Percentiles rank a stretch among this genome's conserved stretches.
phyloP scores from a whole-genome alignment of 176 grass and related monocot genomes.

The Calamus simplicifolius region DNA sequence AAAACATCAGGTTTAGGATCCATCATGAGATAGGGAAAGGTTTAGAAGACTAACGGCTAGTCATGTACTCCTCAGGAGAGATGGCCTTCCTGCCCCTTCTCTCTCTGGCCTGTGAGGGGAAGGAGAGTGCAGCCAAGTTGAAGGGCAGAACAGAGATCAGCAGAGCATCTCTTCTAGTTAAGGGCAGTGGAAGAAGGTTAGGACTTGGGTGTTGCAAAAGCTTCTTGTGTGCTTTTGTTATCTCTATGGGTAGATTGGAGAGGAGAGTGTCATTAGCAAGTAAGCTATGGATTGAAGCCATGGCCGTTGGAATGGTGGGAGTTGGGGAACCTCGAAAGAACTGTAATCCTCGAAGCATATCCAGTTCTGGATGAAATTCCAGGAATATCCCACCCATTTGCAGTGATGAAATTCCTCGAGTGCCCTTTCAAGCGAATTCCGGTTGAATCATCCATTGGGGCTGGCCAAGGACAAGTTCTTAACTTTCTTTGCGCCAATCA shows the following conservation, averaged over 20 bases:
- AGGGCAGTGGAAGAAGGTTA: background rate
- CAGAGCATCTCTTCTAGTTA: constrained; percentile 8
- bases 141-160: constrained; percentile 6
- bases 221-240: background rate
- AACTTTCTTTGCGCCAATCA: too few relatives aligned
- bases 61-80: constrained; percentile 16
- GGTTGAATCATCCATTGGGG: too few relatives aligned
- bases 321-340: too few relatives aligned
- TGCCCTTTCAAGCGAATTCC: too few relatives aligned
- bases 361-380: too few relatives aligned
- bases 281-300: constrained; percentile 1
- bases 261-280: constrained; percentile 1
- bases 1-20: too few relatives aligned
- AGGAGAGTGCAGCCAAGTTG: background rate
- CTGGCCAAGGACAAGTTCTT: too few relatives aligned
- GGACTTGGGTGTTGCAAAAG: background rate
- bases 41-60: constrained; percentile 14
- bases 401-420: too few relatives aligned
- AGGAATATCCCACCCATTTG: too few relatives aligned
- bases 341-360: too few relatives aligned
- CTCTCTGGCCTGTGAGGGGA: constrained; percentile 18
- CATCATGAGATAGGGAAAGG: too few relatives aligned
- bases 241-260: background rate
- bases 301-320: constrained; percentile 1
- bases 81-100: constrained; percentile 19